phyloP scores from a whole-genome alignment of 768 basidiomycete species.

The Neoboletus subvelutipes region DNA sequence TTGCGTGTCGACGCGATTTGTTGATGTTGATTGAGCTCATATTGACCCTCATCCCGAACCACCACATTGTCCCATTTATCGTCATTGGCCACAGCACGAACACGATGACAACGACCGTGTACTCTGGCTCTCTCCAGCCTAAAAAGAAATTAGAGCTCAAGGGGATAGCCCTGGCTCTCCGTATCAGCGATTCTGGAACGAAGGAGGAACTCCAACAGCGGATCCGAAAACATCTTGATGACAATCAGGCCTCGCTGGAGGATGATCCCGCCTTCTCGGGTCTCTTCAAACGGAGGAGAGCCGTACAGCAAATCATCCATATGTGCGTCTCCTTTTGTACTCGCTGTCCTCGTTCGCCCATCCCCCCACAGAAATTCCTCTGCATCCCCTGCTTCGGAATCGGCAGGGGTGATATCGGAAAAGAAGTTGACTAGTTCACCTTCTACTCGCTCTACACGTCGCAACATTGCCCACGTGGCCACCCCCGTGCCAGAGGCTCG shows the following conservation, averaged over 20 bases:
- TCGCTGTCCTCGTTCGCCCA: neutral
- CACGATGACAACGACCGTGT: constrained; percentile 45
- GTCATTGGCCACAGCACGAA: neutral
- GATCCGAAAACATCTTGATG: constrained; percentile 62
- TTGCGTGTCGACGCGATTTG: constrained; percentile 27
- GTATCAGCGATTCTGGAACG: constrained; percentile 54
- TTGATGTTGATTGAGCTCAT: constrained; percentile 28
- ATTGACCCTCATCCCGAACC: constrained; percentile 14
- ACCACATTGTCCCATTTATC: constrained; percentile 9
- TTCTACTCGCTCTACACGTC: constrained; percentile 23
- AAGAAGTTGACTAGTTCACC: constrained; percentile 18
- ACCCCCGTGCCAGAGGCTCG: constrained; percentile 51
- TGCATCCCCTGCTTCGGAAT: constrained; percentile 17
- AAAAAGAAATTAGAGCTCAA: constrained; percentile 72
- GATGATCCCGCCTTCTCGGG: constrained; percentile 59
- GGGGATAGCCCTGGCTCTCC: constrained; percentile 55
- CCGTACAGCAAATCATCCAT: constrained; percentile 16
- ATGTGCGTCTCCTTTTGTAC: constrained; percentile 10
- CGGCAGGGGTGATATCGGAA: constrained; percentile 12
- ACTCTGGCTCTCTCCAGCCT: constrained; percentile 52
- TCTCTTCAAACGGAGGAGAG: constrained; percentile 42
- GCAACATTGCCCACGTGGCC: constrained; percentile 32
- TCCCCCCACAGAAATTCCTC: constrained; percentile 11
- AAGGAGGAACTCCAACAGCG: constrained; percentile 62
- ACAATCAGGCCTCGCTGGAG: constrained; percentile 51